phyloP scores from a whole-genome alignment of 352 stramenopile genomes.

The Globisporangium lucens region DNA sequence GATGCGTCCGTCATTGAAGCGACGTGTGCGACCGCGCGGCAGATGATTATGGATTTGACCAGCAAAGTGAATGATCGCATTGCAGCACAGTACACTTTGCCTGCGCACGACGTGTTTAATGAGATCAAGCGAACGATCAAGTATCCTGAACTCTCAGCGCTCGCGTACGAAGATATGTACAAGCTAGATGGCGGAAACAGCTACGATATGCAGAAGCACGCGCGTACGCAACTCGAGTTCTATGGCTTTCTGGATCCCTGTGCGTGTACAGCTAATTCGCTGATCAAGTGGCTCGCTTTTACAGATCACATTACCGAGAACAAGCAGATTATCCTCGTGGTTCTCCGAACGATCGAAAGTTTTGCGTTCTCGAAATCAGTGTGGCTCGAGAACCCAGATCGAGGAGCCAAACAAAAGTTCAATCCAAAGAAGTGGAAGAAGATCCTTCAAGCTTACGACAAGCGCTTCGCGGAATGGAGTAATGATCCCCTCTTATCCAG shows the following conservation, averaged over 20 bases:
- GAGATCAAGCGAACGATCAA: conserved; percentile 1
- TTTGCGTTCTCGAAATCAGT: neutral
- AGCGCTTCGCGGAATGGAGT: neutral
- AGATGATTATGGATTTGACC: neutral
- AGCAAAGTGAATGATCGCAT: neutral
- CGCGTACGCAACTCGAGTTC: neutral
- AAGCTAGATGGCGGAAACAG: neutral
- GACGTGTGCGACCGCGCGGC: neutral
- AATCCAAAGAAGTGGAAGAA: conserved; percentile 3
- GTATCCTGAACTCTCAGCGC: neutral
- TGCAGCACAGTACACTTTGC: neutral
- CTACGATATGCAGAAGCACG: neutral
- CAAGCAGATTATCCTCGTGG: neutral
- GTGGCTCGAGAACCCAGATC: neutral
- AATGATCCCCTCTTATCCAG: neutral
- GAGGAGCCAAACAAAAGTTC: neutral
- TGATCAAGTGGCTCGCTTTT: conserved; percentile 3
- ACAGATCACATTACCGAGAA: neutral
- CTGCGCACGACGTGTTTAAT: neutral
- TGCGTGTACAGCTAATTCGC: neutral
- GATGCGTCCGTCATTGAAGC: neutral
- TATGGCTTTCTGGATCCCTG: neutral
- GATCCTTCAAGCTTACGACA: neutral
- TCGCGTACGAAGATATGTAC: neutral
- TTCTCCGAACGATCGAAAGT: neutral